Evolutionary conservation across 2,329 filamentous ascomycete genomes (phyloP), one percentile per base, ranked within the genome.

Genomic region (Cladorrhinum sp.): DNA sequence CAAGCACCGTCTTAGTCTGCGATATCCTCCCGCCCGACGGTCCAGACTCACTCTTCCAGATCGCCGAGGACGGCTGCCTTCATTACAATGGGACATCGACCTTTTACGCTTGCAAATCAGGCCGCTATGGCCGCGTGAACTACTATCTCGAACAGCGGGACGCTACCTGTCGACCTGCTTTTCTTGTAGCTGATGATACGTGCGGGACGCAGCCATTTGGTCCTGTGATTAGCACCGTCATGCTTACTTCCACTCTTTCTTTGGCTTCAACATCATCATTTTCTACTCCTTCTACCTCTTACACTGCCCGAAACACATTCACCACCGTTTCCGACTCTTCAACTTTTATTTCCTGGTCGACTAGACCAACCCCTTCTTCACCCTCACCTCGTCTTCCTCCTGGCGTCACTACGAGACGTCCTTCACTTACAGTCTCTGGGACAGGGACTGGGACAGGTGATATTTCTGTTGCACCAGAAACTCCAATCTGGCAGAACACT

Each of bases 1-100:
- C 49, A 12, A 49, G 52, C 13, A 59, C 53, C 10, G 55, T 55
- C 45, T 29, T 62, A 9, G 57, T 60, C 18, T 60, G 60, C 50
- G 36, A 55, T 49, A 32, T 62, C 50, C 12, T n/a, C 13, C 38
- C 55, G 1, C 49, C 60, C 3, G 52, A 56, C 53, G 38, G n/a
- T 9, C 53, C 53, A 1, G 53, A 56, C 24, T 2, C 23, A 6
- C 24, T 56, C 23, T 56, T 48, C 23, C 18, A 41, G 2, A n/a
- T 56, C 22, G 24, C 38, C 22, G 29, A 38, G 7, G 23, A 48
- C 23, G 36, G 41, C 1, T 25, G 16, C 9, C 53, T 56, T 5
- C 23, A 16, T 16, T 56, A 49, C 53, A 56, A 56, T n/a, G 38
- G 38, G 8, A 25, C 53, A 2, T 20, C 41, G 12, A 48, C 53